Conservation (phyloP, 257 asterid species). For the Ophiorrhiza pumila region DNA sequence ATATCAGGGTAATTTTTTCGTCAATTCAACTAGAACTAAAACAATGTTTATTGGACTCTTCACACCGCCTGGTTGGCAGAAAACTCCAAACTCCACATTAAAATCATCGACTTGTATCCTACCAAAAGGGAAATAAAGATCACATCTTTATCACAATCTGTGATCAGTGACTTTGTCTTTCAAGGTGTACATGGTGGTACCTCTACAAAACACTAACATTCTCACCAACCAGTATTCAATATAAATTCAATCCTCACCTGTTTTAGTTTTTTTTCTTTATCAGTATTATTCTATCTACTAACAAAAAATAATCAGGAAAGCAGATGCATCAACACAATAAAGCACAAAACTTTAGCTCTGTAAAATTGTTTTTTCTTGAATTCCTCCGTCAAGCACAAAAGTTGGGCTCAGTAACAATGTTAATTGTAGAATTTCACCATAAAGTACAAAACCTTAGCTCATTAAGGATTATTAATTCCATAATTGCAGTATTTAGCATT, state of each 20-base stretch:
- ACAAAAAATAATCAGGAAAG: background rate
- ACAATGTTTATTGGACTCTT: background rate
- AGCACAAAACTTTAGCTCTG: background rate
- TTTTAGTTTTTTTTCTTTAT: background rate
- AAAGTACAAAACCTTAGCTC: conserved; percentile 4
- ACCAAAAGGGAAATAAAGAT: background rate
- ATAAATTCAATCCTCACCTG: background rate
- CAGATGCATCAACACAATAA: background rate
- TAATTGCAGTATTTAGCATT: background rate
- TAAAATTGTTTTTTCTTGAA: background rate
- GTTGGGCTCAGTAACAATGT: background rate
- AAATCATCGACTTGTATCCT: background rate
- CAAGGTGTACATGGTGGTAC: background rate
- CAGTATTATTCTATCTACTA: background rate
- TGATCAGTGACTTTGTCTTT: background rate
- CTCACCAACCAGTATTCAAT: background rate
- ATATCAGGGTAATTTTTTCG: background rate
- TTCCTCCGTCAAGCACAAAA: background rate
- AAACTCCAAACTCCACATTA: background rate
- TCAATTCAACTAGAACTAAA: background rate
- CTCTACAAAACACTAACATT: background rate
- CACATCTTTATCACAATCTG: background rate
- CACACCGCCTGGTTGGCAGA: background rate
- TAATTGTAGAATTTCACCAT: background rate
- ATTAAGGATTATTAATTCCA: background rate